These are phyloP conservation scores for Musa beccarii DNA, from an alignment of 176 grass and related monocot genomes.

Conservation along the genomic window DNA sequence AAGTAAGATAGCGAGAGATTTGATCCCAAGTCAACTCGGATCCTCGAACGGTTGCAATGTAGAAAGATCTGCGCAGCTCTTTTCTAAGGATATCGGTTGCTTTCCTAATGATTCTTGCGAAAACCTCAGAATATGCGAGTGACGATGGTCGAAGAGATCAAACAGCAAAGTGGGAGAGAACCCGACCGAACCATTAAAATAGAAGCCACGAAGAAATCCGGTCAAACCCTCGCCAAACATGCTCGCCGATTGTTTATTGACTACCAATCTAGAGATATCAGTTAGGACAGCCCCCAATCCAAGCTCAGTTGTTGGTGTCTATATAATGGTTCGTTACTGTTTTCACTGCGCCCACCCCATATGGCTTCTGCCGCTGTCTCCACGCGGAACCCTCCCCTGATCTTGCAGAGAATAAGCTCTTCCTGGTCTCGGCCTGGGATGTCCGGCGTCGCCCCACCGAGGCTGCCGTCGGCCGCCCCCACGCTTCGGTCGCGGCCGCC, in stretches of 20 bases:
- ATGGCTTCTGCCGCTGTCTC: not conserved
- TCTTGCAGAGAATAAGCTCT: too few species aligned
- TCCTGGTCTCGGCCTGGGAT: too few species aligned
- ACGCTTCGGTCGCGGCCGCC: not conserved
- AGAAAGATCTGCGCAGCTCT: not conserved
- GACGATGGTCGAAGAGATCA: not conserved
- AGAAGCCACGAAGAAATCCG: not conserved
- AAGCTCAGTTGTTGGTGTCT: not conserved
- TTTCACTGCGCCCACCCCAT: not conserved
- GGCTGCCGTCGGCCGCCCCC: too few species aligned
- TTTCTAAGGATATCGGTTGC: too few species aligned
- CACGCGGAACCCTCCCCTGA: not conserved
- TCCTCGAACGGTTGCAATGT: not conserved
- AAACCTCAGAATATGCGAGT: not conserved
- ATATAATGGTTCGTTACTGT: conserved; percentile 9
- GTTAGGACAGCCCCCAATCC: too few species aligned
- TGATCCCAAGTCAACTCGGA: not conserved
- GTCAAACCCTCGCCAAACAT: conserved; percentile 12
- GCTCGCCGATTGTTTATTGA: not conserved
- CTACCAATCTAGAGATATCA: not conserved
- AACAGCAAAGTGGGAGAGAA: not conserved
- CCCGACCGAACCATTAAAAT: conserved; percentile 3
- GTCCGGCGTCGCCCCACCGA: too few species aligned
- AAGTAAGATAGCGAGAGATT: not conserved
- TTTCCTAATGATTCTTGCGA: not conserved